Evolutionary conservation across 2,329 filamentous ascomycete genomes (phyloP).

Genomic region (Fusarium coffeatum): DNA sequence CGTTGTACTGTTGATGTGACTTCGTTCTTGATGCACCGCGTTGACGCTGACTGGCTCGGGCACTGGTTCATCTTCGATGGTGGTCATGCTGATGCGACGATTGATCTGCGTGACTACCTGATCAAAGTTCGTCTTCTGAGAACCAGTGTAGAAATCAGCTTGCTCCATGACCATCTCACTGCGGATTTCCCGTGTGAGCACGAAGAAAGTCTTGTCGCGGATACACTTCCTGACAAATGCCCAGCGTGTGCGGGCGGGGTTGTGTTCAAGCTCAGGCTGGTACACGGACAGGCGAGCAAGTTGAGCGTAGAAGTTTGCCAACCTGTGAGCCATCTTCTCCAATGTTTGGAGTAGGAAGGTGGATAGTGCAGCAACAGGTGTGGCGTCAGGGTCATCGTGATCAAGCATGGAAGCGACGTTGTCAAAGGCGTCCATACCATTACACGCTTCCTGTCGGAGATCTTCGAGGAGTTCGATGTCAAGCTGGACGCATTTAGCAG

Average conservation of each 20-base stretch:
- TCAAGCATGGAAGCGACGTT: slow-evolving; percentile 51
- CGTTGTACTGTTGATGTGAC: neutral
- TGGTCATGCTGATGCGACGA: slow-evolving; percentile 5
- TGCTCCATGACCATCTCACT: neutral
- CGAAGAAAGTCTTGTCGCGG: slow-evolving; percentile 63
- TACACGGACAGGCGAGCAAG: slow-evolving; percentile 63
- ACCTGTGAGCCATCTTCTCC: slow-evolving; percentile 63
- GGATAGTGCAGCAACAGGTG: slow-evolving; percentile 55
- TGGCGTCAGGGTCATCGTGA: slow-evolving; percentile 51
- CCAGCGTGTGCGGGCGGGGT: slow-evolving; percentile 65
- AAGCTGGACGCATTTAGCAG: slow-evolving; percentile 60
- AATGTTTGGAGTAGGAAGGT: slow-evolving; percentile 63
- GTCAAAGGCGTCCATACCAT: slow-evolving; percentile 67
- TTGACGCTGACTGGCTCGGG: slow-evolving; percentile 16
- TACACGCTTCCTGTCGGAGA: slow-evolving; percentile 63
- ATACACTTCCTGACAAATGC: slow-evolving; percentile 61
- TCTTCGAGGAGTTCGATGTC: slow-evolving; percentile 66
- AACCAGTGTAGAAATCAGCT: neutral
- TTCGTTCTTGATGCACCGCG: slow-evolving; percentile 23
- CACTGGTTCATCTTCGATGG: neutral
- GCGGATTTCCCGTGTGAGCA: slow-evolving; percentile 55
- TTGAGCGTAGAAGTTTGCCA: slow-evolving; percentile 64
- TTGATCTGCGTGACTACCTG: slow-evolving; percentile 37
- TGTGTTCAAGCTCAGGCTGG: slow-evolving; percentile 62
- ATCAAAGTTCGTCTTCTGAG: slow-evolving; percentile 38